Conservation (phyloP, 129 eudicot species). For the Flaveria bidentis region DNA sequence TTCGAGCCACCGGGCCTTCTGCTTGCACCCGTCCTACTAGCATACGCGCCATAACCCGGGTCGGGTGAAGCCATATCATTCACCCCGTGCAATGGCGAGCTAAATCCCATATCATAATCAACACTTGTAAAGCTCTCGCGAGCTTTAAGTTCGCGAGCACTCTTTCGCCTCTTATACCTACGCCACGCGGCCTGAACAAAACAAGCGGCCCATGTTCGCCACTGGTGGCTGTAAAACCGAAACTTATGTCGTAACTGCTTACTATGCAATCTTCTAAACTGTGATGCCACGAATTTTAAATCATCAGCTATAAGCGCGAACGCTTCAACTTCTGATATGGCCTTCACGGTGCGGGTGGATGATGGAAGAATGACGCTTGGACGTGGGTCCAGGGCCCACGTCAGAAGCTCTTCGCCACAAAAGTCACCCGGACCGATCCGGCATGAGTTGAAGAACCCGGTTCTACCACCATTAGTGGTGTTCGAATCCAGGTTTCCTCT, state of each 20-base stretch:
- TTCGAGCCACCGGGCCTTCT: constrained; percentile 42
- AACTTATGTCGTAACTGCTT: constrained; percentile 72
- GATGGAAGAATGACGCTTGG: constrained; percentile 51
- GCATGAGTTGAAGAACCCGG: constrained; percentile 55
- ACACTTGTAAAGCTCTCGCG: constrained; percentile 42
- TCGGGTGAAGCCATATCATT: constrained; percentile 31
- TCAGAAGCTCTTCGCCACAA: constrained; percentile 58
- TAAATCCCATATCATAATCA: constrained; percentile 23
- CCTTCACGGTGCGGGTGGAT: constrained; percentile 58
- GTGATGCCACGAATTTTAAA: constrained; percentile 47
- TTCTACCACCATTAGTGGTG: constrained; percentile 66
- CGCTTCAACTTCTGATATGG: constrained; percentile 58
- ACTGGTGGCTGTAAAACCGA: constrained; percentile 85
- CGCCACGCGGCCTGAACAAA: constrained; percentile 73
- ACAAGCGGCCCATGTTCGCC: constrained; percentile 95
- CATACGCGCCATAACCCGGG: constrained; percentile 48
- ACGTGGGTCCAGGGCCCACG: constrained; percentile 60
- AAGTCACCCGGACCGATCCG: constrained; percentile 52
- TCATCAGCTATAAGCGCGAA: constrained; percentile 55
- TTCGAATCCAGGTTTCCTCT: constrained; percentile 55
- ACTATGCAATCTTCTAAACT: constrained; percentile 43
- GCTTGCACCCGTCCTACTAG: constrained; percentile 41
- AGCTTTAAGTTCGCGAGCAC: constrained; percentile 47
- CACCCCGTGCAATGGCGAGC: constrained; percentile 23
- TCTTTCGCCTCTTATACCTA: constrained; percentile 49